These are phyloP conservation scores for Vaccinium myrtillus DNA, from an alignment of 148 eudicot genomes.

Conservation along the genomic window DNA sequence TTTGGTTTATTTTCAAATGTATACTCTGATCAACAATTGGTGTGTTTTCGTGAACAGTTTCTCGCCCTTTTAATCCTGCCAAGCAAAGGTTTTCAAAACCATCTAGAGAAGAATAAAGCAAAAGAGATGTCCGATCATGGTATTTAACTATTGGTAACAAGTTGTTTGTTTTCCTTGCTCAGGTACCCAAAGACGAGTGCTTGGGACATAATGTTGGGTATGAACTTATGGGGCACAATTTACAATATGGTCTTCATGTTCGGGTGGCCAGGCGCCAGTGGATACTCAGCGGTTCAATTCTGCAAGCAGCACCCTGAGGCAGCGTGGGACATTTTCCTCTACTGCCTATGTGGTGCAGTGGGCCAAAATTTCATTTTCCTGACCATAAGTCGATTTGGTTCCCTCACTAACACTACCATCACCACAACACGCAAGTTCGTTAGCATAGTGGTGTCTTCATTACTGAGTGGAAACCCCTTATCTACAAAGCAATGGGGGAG, in stretches of 20 bases:
- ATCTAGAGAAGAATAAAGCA: background rate
- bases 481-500: constrained; percentile 87
- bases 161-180: too few species aligned
- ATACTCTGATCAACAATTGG: background rate
- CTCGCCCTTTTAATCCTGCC: background rate
- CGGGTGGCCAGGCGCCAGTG: constrained; percentile 91
- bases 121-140: background rate
- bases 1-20: background rate
- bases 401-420: constrained; percentile 94
- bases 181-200: constrained; percentile 87
- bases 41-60: background rate
- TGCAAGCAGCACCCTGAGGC: constrained; percentile 88
- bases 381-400: constrained; percentile 93
- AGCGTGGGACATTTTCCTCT: constrained; percentile 88
- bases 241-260: constrained; percentile 89
- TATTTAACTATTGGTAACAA: too few species aligned
- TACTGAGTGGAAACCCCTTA: constrained; percentile 87
- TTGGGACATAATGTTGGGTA: constrained; percentile 96
- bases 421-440: constrained; percentile 97
- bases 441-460: constrained; percentile 38
- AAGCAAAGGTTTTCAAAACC: background rate
- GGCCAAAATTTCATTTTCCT: constrained; percentile 95
- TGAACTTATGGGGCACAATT: constrained; percentile 97
- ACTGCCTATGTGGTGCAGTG: constrained; percentile 90
- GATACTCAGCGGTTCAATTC: constrained; percentile 78